phyloP scores from a whole-genome alignment of 257 asterid genomes.

The Paulownia fortunei region DNA sequence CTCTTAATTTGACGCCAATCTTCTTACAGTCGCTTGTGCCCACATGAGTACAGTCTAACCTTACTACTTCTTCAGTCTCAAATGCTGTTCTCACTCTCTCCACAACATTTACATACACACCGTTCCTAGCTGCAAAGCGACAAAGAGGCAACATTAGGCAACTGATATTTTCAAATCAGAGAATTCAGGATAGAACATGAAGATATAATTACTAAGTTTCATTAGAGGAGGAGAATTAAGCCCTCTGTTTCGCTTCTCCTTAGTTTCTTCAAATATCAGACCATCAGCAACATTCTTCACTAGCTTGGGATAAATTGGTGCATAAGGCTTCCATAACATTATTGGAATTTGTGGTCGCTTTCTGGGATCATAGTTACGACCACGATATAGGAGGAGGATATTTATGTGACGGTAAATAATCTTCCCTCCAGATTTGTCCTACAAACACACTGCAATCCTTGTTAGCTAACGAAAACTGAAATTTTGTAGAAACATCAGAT shows the following conservation, averaged over 20 bases:
- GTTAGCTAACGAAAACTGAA: conserved; percentile 40
- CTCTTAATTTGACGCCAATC: conserved; percentile 88
- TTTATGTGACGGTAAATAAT: conserved; percentile 72
- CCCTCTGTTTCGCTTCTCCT: conserved; percentile 75
- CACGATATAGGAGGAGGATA: conserved; percentile 68
- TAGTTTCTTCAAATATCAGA: conserved; percentile 82
- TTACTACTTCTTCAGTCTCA: conserved; percentile 73
- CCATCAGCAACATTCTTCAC: conserved; percentile 87
- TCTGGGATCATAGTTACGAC: conserved; percentile 72
- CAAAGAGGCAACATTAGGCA: conserved; percentile 16
- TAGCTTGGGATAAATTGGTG: conserved; percentile 89
- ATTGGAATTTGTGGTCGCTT: conserved; percentile 60
- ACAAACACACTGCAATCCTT: conserved; percentile 52
- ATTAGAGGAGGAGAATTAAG: conserved; percentile 73
- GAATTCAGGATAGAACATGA: background rate
- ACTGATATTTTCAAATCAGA: background rate
- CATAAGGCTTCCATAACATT: conserved; percentile 84
- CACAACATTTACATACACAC: conserved; percentile 86
- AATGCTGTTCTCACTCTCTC: conserved; percentile 75
- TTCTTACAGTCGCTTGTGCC: conserved; percentile 92
- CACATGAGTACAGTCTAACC: conserved; percentile 75
- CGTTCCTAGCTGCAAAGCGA: conserved; percentile 72
- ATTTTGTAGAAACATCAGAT: background rate
- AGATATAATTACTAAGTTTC: conserved; percentile 69
- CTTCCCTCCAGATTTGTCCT: conserved; percentile 88